phyloP scores from a whole-genome alignment of 345 rosid genomes.

The Bruguiera sexangula region DNA sequence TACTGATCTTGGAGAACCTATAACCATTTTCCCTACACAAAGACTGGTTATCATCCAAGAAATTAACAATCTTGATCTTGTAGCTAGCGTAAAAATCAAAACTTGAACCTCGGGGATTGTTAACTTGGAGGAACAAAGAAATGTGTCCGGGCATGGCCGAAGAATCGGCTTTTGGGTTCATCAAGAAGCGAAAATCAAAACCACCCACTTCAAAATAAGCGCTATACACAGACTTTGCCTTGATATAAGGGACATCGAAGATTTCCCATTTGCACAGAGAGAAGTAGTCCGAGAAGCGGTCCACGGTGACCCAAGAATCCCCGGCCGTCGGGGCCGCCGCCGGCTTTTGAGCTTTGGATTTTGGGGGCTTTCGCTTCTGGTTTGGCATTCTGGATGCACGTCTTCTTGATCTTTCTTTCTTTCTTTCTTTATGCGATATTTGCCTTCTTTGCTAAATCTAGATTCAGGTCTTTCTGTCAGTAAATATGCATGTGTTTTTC shows the following conservation, averaged over 20 bases:
- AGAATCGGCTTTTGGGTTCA: constrained; percentile 19
- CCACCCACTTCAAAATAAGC: constrained; percentile 16
- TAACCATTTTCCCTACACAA: not conserved
- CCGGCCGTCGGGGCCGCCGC: too few species aligned
- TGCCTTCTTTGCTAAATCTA: too few species aligned
- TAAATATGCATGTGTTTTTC: too few species aligned
- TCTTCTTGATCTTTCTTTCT: too few species aligned
- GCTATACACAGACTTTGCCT: constrained; percentile 2
- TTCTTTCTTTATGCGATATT: too few species aligned
- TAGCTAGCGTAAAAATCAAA: constrained; percentile 9
- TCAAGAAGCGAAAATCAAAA: constrained; percentile 12
- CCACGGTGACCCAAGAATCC: not conserved
- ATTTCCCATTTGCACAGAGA: constrained; percentile 11
- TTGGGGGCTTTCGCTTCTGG: too few species aligned
- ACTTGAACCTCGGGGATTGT: constrained; percentile 1
- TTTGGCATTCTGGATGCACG: too few species aligned
- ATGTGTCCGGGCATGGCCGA: constrained; percentile 8
- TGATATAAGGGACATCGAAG: constrained; percentile 1
- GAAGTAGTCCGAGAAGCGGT: constrained; percentile 3
- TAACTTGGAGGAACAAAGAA: constrained; percentile 15
- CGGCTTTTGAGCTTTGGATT: too few species aligned
- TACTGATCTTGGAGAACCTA: constrained; percentile 12
- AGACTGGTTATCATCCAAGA: not conserved
- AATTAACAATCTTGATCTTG: constrained; percentile 10
- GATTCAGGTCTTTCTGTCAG: too few species aligned